Evolutionary conservation across 116 monocot species (phyloP).

Genomic region (Cymodocea nodosa): DNA sequence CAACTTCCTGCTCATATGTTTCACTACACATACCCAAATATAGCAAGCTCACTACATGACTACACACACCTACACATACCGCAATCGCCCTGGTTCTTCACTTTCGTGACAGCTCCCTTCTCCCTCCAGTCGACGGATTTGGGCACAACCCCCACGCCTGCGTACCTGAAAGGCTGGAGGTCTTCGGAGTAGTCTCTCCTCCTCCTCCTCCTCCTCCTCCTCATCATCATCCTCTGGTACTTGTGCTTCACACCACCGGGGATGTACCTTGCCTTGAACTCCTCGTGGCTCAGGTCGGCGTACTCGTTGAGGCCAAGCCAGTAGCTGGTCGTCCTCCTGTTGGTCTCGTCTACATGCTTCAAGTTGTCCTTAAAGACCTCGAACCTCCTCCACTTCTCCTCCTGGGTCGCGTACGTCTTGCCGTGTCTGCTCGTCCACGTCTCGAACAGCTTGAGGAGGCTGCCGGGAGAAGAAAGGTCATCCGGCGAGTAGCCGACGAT

Average conservation of each 20-base stretch:
- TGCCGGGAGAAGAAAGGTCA: conserved; percentile 35
- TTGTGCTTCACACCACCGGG: conserved; percentile 27
- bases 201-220: too few relatives aligned
- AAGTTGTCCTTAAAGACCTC: conserved; percentile 74
- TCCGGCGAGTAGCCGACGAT: conserved; percentile 53
- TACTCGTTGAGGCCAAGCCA: conserved; percentile 72
- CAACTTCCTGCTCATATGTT: conserved; percentile 36
- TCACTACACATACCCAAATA: neutral
- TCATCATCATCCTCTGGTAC: neutral
- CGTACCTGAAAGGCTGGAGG: conserved; percentile 19
- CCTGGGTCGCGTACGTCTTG: conserved; percentile 38
- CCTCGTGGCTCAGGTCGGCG: conserved; percentile 62
- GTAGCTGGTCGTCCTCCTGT: conserved; percentile 46
- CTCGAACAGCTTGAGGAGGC: conserved; percentile 56
- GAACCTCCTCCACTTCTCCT: conserved; percentile 55
- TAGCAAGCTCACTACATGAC: neutral
- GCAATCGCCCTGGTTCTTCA: conserved; percentile 84
- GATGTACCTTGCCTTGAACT: conserved; percentile 59
- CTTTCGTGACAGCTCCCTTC: conserved; percentile 66
- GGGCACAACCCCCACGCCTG: conserved; percentile 27
- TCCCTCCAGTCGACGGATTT: conserved; percentile 74
- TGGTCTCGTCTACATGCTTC: conserved; percentile 53
- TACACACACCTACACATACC: conserved; percentile 20
- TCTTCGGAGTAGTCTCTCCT: neutral
- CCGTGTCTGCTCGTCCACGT: conserved; percentile 61